phyloP scores from a whole-genome alignment of 1,139 yeast species.

The Candida mesenterica region DNA sequence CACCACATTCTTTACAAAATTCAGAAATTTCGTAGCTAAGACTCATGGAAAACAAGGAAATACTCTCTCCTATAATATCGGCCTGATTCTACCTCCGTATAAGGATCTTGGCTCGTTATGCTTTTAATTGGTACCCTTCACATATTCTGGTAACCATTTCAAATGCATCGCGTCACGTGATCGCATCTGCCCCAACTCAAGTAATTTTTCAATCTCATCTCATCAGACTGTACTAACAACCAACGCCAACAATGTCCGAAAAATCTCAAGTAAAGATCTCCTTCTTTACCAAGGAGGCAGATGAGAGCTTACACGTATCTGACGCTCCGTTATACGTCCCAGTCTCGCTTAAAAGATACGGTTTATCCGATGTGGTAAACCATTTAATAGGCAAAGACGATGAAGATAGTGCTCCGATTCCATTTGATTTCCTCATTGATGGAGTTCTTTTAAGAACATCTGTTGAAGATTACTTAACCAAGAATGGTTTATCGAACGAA shows the following conservation, averaged over 20 bases:
- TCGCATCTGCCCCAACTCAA: background rate
- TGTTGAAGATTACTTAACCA: slow-evolving; percentile 71
- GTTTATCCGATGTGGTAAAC: slow-evolving; percentile 91
- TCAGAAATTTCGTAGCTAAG: no score
- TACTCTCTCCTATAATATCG: no score
- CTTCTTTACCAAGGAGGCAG: slow-evolving; percentile 84
- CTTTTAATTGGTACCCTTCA: no score
- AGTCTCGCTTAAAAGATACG: slow-evolving; percentile 78
- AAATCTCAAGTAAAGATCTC: slow-evolving; percentile 63
- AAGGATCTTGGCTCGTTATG: no score
- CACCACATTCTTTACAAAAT: no score
- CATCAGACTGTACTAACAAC: background rate
- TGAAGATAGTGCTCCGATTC: slow-evolving; percentile 61
- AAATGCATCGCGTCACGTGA: slow-evolving; percentile 7
- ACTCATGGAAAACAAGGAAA: no score
- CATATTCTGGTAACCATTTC: background rate
- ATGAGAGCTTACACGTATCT: slow-evolving; percentile 66
- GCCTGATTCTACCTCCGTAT: no score
- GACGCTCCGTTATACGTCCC: slow-evolving; percentile 89
- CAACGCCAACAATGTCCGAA: slow-evolving; percentile 12
- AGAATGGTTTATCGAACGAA: slow-evolving; percentile 81
- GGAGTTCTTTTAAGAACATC: slow-evolving; percentile 78
- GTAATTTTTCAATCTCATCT: background rate
- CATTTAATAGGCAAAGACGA: slow-evolving; percentile 59
- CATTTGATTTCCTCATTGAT: slow-evolving; percentile 89